Conservation (phyloP, 2,329 filamentous ascomycete species). For the Colletotrichum gloeosporioides region DNA sequence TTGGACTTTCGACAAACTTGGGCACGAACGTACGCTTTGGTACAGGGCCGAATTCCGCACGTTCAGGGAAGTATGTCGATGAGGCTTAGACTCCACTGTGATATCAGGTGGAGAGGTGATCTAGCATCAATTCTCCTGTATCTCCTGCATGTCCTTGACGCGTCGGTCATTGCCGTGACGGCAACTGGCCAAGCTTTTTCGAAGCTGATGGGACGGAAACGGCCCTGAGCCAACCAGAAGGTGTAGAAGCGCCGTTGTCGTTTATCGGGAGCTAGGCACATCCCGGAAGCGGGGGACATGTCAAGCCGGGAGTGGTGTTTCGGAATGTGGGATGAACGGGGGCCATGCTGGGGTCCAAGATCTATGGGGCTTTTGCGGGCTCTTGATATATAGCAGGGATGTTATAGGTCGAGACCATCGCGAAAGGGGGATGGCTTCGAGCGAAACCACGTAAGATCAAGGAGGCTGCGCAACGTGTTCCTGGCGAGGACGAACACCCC, state of each 20-base stretch:
- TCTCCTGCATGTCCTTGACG: background rate
- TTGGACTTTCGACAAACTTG: background rate
- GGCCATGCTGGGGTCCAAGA: background rate
- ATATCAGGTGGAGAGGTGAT: background rate
- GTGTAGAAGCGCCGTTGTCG: background rate
- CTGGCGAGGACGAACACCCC: background rate
- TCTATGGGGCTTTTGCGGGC: background rate
- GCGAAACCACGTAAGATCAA: background rate
- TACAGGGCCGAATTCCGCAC: background rate
- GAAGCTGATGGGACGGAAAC: background rate
- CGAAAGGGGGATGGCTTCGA: background rate
- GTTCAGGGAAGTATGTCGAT: background rate
- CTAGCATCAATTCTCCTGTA: background rate
- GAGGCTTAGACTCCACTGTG: background rate
- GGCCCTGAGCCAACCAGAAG: background rate
- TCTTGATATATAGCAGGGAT: background rate
- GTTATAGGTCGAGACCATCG: background rate
- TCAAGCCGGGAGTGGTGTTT: background rate
- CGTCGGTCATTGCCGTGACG: slow-evolving; percentile 1
- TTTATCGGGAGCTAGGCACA: background rate
- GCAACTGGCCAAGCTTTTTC: background rate
- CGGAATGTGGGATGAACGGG: slow-evolving; percentile 9
- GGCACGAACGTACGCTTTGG: background rate
- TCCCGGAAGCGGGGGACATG: background rate
- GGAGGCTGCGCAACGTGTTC: background rate